These are phyloP conservation scores for Crithidia fasciculata DNA, from an alignment of 208 protist genomes.

Conservation along the genomic window DNA sequence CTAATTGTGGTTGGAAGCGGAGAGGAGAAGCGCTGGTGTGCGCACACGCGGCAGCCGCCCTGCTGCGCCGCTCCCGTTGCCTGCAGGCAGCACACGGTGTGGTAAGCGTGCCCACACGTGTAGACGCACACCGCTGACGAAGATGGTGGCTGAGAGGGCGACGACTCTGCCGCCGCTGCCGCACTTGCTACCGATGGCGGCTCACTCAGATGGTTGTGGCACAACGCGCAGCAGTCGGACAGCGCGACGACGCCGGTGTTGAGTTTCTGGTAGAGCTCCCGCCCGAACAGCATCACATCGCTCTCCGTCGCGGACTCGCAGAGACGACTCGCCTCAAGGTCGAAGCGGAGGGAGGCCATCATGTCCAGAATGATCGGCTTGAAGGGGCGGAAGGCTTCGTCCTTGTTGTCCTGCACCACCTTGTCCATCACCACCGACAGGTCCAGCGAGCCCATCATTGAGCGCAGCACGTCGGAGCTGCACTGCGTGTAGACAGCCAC, in stretches of 20 bases:
- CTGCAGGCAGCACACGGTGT: constrained; percentile 51
- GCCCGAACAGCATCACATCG: constrained; percentile 52
- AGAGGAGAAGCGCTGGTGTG: constrained; percentile 11
- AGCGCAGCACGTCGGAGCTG: constrained; percentile 45
- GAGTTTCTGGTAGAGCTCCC: constrained; percentile 43
- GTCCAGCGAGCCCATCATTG: constrained; percentile 63
- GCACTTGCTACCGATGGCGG: neutral
- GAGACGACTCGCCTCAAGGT: constrained; percentile 55
- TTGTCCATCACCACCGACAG: constrained; percentile 52
- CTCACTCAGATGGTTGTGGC: constrained; percentile 38
- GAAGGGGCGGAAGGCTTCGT: constrained; percentile 61
- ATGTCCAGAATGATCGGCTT: constrained; percentile 69
- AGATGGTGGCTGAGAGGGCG: neutral
- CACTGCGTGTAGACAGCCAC: constrained; percentile 63
- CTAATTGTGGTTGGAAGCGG: neutral
- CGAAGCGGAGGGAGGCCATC: constrained; percentile 62
- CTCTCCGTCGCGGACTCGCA: constrained; percentile 52
- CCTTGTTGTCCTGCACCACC: constrained; percentile 58
- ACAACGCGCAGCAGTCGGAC: constrained; percentile 69
- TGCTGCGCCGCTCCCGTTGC: constrained; percentile 1
- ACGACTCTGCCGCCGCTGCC: neutral
- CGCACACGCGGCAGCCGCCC: constrained; percentile 21
- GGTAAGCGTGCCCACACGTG: constrained; percentile 79
- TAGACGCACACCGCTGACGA: constrained; percentile 60
- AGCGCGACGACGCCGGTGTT: constrained; percentile 55